Base-by-base conservation (phyloP, 768 basidiomycete genomes). In the Pulveroboletus ravenelii region DNA sequence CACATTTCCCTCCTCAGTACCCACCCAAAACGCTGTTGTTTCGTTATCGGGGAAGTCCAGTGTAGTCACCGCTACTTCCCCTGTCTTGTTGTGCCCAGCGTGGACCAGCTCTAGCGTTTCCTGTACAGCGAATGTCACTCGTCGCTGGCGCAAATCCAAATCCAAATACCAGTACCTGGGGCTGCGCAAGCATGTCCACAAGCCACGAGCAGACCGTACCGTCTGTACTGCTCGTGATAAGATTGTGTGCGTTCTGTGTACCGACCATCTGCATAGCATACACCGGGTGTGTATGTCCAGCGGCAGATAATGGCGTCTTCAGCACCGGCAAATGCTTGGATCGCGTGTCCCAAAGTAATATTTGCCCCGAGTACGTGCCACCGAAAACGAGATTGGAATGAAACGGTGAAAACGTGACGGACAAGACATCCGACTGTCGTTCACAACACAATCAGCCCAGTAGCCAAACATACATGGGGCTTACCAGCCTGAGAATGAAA, bases 261-360 rank as follows among this genome's bases (percentile, higher is more conserved):
- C 96, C 96, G 15, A 98, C 90, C 85, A 97, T 93, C 58, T 89
- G 85, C 86, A 99, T 96, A 0, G 92, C 89, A 72, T 99, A 99
- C 35, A 99, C 91, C 1, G 96, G 96, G 70, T 99, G 95, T 4
- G 96, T 98, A 65, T 99, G 96, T 0, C 96, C 96, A 27, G 92
- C 85, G 2, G 94, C 92, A 14, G 94, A 96, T 36, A 98, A 70
- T 0, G 96, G 96, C 6, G 96, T 96, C 73, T 98, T 99, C 43
- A 97, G 75, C 3, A 98, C 93, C 0, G 96, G 96, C 2, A 97
- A 74, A 65, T 96, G 93, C 65, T 95, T 95, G 2, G 94, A 92
- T 41, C 96, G 85, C 8, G 94, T 98, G 63, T 99, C 96, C 96
- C 96, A 99, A 0, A 98, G 79, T 25, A 99, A 74, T 54, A 99